phyloP scores from a whole-genome alignment of 768 basidiomycete species.

The Boletus rubroflammeus region DNA sequence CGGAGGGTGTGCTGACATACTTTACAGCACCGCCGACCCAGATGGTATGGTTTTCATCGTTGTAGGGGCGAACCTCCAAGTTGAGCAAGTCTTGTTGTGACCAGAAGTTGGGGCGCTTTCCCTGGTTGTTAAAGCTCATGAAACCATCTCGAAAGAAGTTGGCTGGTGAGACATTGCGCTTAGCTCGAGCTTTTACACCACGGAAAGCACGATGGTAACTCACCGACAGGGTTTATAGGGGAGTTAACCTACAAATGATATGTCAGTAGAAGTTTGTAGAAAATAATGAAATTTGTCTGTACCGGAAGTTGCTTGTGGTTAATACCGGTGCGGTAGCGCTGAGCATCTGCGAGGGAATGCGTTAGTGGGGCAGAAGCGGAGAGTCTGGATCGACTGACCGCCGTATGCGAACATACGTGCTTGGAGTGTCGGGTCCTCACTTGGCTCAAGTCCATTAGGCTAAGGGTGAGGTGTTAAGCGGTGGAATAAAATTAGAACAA shows the following conservation, averaged over 20 bases:
- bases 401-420: slow-evolving; percentile 56
- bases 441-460: slow-evolving; percentile 42
- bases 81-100: slow-evolving; percentile 35
- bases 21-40: slow-evolving; percentile 42
- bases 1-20: slow-evolving; percentile 33
- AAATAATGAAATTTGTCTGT: background rate
- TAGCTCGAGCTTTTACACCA: background rate
- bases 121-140: slow-evolving; percentile 38
- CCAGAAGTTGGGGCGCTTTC: slow-evolving; percentile 38
- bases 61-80: slow-evolving; percentile 32
- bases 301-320: slow-evolving; percentile 39
- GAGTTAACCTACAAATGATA: slow-evolving; percentile 31
- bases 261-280: background rate
- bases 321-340: slow-evolving; percentile 37
- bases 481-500: background rate
- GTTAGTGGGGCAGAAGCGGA: background rate
- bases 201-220: slow-evolving; percentile 1
- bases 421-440: slow-evolving; percentile 57
- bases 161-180: slow-evolving; percentile 15
- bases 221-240: slow-evolving; percentile 37
- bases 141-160: slow-evolving; percentile 39
- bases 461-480: background rate
- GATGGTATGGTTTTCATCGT: slow-evolving; percentile 39
- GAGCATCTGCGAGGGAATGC: slow-evolving; percentile 27
- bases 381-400: slow-evolving; percentile 26